A percentile compares a stretch with the other conserved stretches of the same genome.
Conservation (phyloP, 331 rosid genomes). For the Saraca asoca region DNA sequence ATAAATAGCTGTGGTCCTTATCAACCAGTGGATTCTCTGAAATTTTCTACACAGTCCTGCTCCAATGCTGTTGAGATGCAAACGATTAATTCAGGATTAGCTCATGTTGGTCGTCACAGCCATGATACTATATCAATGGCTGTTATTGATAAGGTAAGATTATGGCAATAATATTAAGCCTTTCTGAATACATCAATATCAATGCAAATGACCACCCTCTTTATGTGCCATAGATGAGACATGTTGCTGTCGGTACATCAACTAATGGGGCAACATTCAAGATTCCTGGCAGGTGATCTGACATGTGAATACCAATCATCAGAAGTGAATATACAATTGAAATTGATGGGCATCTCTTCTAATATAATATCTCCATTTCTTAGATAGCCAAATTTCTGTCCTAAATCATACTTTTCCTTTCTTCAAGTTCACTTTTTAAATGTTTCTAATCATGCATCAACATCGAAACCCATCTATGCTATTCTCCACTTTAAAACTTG, state of each 20-base stretch:
- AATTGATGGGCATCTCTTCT: slow-evolving; percentile 6
- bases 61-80: slow-evolving; percentile 34
- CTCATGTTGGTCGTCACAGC: slow-evolving; percentile 60
- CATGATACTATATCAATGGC: slow-evolving; percentile 97
- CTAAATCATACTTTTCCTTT: neutral
- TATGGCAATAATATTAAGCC: slow-evolving; percentile 6
- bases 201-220: slow-evolving; percentile 23
- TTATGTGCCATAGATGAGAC: slow-evolving; percentile 65
- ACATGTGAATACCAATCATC: slow-evolving; percentile 1
- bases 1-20: slow-evolving; percentile 75
- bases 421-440: neutral
- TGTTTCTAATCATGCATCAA: neutral
- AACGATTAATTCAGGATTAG: slow-evolving; percentile 39
- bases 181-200: slow-evolving; percentile 9
- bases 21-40: slow-evolving; percentile 42
- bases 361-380: neutral
- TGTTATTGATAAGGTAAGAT: slow-evolving; percentile 75
- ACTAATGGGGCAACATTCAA: slow-evolving; percentile 95
- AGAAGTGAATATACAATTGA: neutral
- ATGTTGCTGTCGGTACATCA: slow-evolving; percentile 87
- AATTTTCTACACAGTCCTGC: slow-evolving; percentile 43
- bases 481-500: neutral
- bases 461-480: neutral
- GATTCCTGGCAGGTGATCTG: slow-evolving; percentile 90
- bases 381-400: neutral